Conservation (phyloP, 352 stramenopile species). For the Globisporangium apiculatum region DNA sequence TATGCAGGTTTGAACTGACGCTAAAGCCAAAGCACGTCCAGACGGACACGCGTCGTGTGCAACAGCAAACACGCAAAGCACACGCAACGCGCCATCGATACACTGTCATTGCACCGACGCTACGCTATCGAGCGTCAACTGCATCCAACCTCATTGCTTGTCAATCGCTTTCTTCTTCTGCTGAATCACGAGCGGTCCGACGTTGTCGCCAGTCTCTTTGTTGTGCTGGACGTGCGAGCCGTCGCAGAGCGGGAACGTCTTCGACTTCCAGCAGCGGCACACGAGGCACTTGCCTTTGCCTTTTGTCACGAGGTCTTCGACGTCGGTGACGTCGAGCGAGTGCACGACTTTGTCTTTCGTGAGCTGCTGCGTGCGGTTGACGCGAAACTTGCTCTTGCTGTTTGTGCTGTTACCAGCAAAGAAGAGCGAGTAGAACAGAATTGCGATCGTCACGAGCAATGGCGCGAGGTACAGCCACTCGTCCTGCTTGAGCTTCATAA, state of each 20-base stretch:
- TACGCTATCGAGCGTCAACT: too few relatives aligned
- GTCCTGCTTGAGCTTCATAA: slow-evolving; percentile 80
- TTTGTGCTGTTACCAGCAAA: slow-evolving; percentile 28
- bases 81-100: too few relatives aligned
- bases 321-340: slow-evolving; percentile 53
- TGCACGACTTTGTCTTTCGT: slow-evolving; percentile 82
- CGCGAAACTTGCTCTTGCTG: slow-evolving; percentile 40
- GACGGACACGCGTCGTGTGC: too few relatives aligned
- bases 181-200: slow-evolving; percentile 65
- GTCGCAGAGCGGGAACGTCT: slow-evolving; percentile 83
- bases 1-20: too few relatives aligned
- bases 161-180: slow-evolving; percentile 28
- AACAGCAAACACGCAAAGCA: too few relatives aligned
- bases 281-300: slow-evolving; percentile 75
- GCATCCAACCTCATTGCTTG: too few relatives aligned
- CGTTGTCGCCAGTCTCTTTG: slow-evolving; percentile 83
- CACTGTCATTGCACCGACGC: too few relatives aligned
- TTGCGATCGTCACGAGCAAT: slow-evolving; percentile 67
- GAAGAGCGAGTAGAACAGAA: slow-evolving; percentile 70
- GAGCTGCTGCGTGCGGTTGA: slow-evolving; percentile 63
- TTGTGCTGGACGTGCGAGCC: slow-evolving; percentile 82
- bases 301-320: slow-evolving; percentile 73
- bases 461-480: slow-evolving; percentile 82
- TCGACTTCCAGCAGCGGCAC: slow-evolving; percentile 87
- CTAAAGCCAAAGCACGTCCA: too few relatives aligned